Conservation (phyloP, 805 yeast genomes). For the Kodamaea leandrae region DNA sequence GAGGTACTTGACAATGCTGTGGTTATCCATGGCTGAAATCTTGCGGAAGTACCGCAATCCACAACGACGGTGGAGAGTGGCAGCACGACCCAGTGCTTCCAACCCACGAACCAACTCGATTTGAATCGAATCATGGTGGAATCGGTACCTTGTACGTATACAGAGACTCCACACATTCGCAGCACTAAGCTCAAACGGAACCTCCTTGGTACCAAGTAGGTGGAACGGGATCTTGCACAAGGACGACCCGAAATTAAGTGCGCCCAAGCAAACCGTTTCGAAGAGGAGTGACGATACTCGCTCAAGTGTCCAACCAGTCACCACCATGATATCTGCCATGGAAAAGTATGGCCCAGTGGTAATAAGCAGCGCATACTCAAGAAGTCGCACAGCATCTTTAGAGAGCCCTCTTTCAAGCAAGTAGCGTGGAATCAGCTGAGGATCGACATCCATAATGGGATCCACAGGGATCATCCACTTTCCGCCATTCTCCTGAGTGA, state of each 20-base stretch:
- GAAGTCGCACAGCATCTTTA: conserved; percentile 16
- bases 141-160: conserved; percentile 32
- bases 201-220: conserved; percentile 24
- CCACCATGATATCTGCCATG: conserved; percentile 38
- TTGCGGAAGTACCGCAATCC: conserved; percentile 41
- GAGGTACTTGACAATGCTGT: conserved; percentile 24
- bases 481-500: not conserved
- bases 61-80: conserved; percentile 34
- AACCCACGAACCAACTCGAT: conserved; percentile 28
- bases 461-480: not conserved
- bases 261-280: conserved; percentile 28
- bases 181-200: conserved; percentile 29
- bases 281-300: conserved; percentile 32
- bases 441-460: too few relatives aligned
- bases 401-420: not conserved
- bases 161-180: conserved; percentile 34
- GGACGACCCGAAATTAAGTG: conserved; percentile 39
- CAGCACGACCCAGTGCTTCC: conserved; percentile 23
- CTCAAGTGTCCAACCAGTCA: conserved; percentile 30
- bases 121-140: conserved; percentile 42
- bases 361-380: conserved; percentile 45
- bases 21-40: conserved; percentile 14
- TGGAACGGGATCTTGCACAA: conserved; percentile 50
- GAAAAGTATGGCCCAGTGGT: conserved; percentile 34
- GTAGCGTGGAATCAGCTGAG: too few relatives aligned